A percentile compares a stretch with the other conserved stretches of the same genome.
These are phyloP conservation scores for Cryphonectria parasitica DNA, from an alignment of 2,329 filamentous ascomycete genomes.

Conservation along the genomic window DNA sequence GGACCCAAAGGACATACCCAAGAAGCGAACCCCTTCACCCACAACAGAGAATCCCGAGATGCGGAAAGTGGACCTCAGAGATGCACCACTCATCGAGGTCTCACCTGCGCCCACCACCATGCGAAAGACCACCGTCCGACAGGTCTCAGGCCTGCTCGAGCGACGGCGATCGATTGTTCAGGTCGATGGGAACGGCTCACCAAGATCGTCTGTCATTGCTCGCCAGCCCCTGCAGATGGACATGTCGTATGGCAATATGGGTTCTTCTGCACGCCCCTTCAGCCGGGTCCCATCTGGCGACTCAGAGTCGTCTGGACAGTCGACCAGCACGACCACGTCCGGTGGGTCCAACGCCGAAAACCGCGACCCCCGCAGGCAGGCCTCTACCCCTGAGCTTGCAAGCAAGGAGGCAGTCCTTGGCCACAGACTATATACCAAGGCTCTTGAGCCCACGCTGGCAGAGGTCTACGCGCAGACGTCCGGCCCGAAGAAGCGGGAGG, in stretches of 20 bases:
- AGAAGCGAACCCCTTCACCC: slow-evolving; percentile 60
- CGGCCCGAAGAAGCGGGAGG: slow-evolving; percentile 72
- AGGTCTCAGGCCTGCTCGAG: slow-evolving; percentile 44
- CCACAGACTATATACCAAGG: slow-evolving; percentile 77
- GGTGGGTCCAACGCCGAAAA: slow-evolving; percentile 62
- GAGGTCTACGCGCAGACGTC: slow-evolving; percentile 84
- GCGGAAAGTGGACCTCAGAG: slow-evolving; percentile 63
- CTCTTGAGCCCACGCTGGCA: slow-evolving; percentile 80
- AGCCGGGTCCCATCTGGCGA: slow-evolving; percentile 79
- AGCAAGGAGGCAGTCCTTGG: slow-evolving; percentile 85
- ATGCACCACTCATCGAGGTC: slow-evolving; percentile 60
- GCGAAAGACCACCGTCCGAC: slow-evolving; percentile 61
- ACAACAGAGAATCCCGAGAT: slow-evolving; percentile 64
- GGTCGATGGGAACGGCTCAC: slow-evolving; percentile 46
- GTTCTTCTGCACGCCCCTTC: slow-evolving; percentile 90
- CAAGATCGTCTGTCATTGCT: slow-evolving; percentile 49
- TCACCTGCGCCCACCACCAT: slow-evolving; percentile 61
- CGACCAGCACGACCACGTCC: slow-evolving; percentile 40
- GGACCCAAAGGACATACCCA: slow-evolving; percentile 58
- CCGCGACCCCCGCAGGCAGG: slow-evolving; percentile 48
- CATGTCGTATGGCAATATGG: slow-evolving; percentile 90
- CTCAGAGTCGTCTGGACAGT: slow-evolving; percentile 48
- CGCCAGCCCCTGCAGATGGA: slow-evolving; percentile 86
- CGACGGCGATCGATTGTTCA: slow-evolving; percentile 33
- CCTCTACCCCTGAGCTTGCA: slow-evolving; percentile 54